Percentiles rank a stretch among this genome's conserved stretches.
Conservation (phyloP, 345 rosid species). For the Luvunga scandens region DNA sequence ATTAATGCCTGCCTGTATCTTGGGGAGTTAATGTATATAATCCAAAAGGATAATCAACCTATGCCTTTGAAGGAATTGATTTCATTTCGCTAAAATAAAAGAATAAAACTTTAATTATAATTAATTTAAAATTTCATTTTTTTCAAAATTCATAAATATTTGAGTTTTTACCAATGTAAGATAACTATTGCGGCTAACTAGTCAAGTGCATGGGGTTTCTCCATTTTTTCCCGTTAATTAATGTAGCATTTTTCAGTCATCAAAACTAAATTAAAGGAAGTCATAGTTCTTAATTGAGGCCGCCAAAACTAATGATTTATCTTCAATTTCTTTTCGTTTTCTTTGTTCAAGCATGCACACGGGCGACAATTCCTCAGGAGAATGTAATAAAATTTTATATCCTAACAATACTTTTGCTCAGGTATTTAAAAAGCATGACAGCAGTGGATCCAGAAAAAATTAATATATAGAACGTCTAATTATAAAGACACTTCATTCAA, state of each 20-base stretch:
- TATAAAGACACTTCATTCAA: too few relatives aligned
- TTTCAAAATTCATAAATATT: not conserved
- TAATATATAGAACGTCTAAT: too few relatives aligned
- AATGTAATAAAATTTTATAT: too few relatives aligned
- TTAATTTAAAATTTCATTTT: not conserved
- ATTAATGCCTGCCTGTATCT: too few relatives aligned
- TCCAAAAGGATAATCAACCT: too few relatives aligned
- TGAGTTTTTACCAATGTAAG: not conserved
- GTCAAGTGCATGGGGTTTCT: not conserved
- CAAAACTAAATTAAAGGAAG: not conserved
- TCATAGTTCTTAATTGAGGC: slow-evolving; percentile 19
- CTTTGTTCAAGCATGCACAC: not conserved
- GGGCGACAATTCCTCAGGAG: not conserved
- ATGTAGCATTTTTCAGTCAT: not conserved
- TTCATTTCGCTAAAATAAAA: too few relatives aligned
- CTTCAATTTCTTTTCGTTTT: not conserved
- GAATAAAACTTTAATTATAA: too few relatives aligned
- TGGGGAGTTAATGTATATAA: too few relatives aligned
- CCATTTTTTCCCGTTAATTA: not conserved
- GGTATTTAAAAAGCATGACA: not conserved
- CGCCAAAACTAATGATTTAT: slow-evolving; percentile 11
- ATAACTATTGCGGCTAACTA: not conserved
- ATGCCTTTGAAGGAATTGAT: too few relatives aligned
- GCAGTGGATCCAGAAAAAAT: too few relatives aligned
- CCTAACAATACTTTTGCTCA: not conserved